Evolutionary conservation across 306 rosid genomes (phyloP).

Genomic region (Vigna angularis): DNA sequence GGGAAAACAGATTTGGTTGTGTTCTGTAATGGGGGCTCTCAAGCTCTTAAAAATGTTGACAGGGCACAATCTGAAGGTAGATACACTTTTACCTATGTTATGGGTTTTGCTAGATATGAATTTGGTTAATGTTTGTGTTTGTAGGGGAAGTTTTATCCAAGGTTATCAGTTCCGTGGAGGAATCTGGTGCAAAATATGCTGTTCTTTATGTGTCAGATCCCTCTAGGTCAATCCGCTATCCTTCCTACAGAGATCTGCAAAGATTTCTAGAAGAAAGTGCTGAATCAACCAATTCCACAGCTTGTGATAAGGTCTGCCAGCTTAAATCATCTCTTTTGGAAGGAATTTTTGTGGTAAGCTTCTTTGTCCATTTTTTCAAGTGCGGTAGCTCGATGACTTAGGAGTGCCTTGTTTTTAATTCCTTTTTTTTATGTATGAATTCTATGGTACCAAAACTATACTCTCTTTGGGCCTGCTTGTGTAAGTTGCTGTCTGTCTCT

Average conservation of each 20-base stretch:
- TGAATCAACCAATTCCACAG: constrained; percentile 49
- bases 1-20: constrained; percentile 81
- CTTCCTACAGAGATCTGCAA: constrained; percentile 72
- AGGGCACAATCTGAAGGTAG: constrained; percentile 71
- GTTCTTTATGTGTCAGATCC: constrained; percentile 90
- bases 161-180: constrained; percentile 73
- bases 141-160: constrained; percentile 70
- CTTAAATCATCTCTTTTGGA: constrained; percentile 92
- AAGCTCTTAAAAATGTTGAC: constrained; percentile 50
- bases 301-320: constrained; percentile 85
- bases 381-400: constrained; percentile 12
- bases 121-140: constrained; percentile 45
- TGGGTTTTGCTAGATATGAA: constrained; percentile 25
- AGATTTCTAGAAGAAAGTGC: constrained; percentile 82
- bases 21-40: constrained; percentile 67
- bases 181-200: constrained; percentile 81
- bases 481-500: constrained; percentile 1
- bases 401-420: neutral
- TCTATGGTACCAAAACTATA: constrained; percentile 14
- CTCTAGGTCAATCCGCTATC: constrained; percentile 62
- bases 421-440: constrained; percentile 8
- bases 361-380: constrained; percentile 36
- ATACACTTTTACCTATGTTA: constrained; percentile 36
- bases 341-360: constrained; percentile 88
- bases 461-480: constrained; percentile 21